Percentiles rank a stretch among this genome's conserved stretches.
phyloP scores from a whole-genome alignment of 495 filamentous ascomycete genomes.

The Margaritispora aquatica region DNA sequence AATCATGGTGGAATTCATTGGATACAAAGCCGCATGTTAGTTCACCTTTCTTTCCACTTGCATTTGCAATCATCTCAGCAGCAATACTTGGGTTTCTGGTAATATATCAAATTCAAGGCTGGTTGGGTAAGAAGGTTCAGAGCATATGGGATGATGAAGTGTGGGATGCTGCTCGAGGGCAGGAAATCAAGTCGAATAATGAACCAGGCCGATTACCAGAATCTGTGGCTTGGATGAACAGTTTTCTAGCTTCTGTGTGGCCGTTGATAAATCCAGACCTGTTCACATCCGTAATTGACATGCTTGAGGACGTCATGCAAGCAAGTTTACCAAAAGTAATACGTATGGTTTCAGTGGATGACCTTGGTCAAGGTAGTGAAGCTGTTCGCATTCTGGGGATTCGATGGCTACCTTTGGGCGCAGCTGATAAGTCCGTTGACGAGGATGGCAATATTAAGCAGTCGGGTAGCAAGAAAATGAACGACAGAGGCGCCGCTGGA shows the following conservation, averaged over 20 bases:
- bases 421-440: slow-evolving; percentile 50
- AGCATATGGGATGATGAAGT: slow-evolving; percentile 54
- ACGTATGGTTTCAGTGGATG: slow-evolving; percentile 62
- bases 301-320: slow-evolving; percentile 69
- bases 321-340: slow-evolving; percentile 56
- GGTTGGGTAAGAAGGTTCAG: slow-evolving; percentile 45
- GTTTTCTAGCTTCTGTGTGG: slow-evolving; percentile 56
- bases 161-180: slow-evolving; percentile 50
- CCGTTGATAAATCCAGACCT: slow-evolving; percentile 66
- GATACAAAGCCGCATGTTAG: background rate
- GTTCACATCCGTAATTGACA: slow-evolving; percentile 57
- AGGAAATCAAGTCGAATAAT: slow-evolving; percentile 33
- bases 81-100: slow-evolving; percentile 27
- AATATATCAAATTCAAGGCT: slow-evolving; percentile 41
- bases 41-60: slow-evolving; percentile 20
- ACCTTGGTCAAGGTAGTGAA: slow-evolving; percentile 64
- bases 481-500: slow-evolving; percentile 45
- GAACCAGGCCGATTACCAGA: slow-evolving; percentile 43
- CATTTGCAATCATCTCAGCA: slow-evolving; percentile 22
- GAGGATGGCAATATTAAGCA: slow-evolving; percentile 44
- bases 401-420: slow-evolving; percentile 59
- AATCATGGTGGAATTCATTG: background rate
- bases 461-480: slow-evolving; percentile 27
- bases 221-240: slow-evolving; percentile 62
- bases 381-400: slow-evolving; percentile 57